Conservation (phyloP, 2,329 filamentous ascomycete species). For the Monosporascus sp. region DNA sequence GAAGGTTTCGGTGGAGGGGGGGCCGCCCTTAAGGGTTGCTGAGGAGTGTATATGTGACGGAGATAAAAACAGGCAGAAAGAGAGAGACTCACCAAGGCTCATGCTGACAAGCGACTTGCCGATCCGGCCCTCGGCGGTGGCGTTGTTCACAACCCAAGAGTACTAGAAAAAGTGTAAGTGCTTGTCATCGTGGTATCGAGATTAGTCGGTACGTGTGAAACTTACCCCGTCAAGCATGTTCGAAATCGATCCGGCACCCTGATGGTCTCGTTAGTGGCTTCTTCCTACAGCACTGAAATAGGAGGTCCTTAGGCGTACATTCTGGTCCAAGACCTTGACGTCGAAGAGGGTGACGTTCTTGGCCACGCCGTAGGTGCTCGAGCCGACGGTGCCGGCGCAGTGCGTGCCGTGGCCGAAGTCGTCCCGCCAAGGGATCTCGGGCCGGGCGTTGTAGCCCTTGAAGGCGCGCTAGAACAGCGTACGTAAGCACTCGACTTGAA, state of each 20-base stretch:
- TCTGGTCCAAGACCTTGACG: constrained; percentile 11
- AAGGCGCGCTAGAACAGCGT: constrained; percentile 1
- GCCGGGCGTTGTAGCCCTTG: constrained; percentile 14
- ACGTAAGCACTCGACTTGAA: background rate
- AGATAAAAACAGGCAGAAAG: background rate
- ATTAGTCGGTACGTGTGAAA: too few relatives aligned
- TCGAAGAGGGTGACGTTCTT: constrained; percentile 16
- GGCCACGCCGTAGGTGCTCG: constrained; percentile 16
- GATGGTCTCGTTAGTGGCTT: constrained; percentile 11
- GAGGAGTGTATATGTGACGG: too few relatives aligned
- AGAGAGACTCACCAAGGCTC: background rate
- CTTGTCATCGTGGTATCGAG: too few relatives aligned
- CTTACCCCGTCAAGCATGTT: background rate
- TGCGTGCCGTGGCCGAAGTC: constrained; percentile 35
- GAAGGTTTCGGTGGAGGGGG: too few relatives aligned
- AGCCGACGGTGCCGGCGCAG: constrained; percentile 13
- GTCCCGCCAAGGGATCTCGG: constrained; percentile 5
- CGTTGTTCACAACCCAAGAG: background rate
- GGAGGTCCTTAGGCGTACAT: constrained; percentile 11
- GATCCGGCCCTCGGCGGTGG: background rate
- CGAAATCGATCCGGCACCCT: background rate
- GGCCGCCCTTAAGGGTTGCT: too few relatives aligned
- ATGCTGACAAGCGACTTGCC: background rate
- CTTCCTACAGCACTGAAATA: constrained; percentile 1
- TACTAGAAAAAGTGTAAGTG: background rate